Conservation (phyloP, 2,329 filamentous ascomycete species). For the Paraphoma chrysanthemicola region DNA sequence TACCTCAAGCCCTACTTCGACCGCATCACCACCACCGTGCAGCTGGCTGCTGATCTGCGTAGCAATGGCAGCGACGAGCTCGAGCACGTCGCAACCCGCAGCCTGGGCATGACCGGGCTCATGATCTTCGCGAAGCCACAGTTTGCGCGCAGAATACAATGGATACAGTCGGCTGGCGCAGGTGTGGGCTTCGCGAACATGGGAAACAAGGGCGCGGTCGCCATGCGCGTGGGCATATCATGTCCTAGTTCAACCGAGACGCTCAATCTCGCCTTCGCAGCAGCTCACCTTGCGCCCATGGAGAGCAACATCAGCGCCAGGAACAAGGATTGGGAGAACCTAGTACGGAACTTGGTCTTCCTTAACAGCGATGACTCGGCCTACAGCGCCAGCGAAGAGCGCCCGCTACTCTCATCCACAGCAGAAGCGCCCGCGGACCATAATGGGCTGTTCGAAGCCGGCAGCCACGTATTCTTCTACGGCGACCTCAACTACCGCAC, state of each 20-base stretch:
- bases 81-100: conserved; percentile 72
- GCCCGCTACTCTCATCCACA: conserved; percentile 36
- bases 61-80: conserved; percentile 61
- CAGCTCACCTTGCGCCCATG: conserved; percentile 87
- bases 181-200: conserved; percentile 87
- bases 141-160: conserved; percentile 63
- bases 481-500: conserved; percentile 98
- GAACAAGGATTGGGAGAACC: conserved; percentile 87
- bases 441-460: conserved; percentile 75
- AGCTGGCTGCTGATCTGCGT: conserved; percentile 66
- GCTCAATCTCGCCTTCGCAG: conserved; percentile 81
- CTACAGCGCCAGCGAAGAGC: conserved; percentile 41
- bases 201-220: conserved; percentile 95
- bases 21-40: conserved; percentile 73
- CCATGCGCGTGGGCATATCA: conserved; percentile 71
- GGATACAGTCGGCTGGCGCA: conserved; percentile 78
- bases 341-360: conserved; percentile 83
- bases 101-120: conserved; percentile 88
- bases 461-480: conserved; percentile 80
- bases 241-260: conserved; percentile 47
- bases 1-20: conserved; percentile 79
- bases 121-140: conserved; percentile 79
- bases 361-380: conserved; percentile 45
- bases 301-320: conserved; percentile 77
- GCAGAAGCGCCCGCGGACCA: conserved; percentile 47